Base-by-base conservation (phyloP, 805 yeast species). In the Ogataea methylovora region DNA sequence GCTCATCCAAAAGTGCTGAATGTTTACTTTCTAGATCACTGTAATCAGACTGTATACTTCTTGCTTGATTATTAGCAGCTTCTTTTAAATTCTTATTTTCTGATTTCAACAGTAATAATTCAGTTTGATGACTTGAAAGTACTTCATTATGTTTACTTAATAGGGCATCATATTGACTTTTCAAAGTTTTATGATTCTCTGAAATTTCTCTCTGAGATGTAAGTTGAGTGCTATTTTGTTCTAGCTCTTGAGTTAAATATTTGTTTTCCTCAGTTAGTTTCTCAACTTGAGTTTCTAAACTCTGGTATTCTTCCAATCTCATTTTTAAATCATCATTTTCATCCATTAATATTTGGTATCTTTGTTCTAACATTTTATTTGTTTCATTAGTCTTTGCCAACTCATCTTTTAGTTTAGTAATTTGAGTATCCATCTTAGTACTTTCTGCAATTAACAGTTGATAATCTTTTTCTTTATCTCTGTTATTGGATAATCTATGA, bases 341-440 rank as follows among this genome's bases (percentile, higher is more conserved):
- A 29, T 41, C 40, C 4, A 41, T 19, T 7, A 10, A 13, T 4
- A 14, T 15, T 7, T 24, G 32, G 29, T 27, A n/a, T 5, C 19
- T 27, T 1, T 14, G 13, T 29, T 30, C 29, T 18, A 45, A 33
- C 4, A 30, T 30, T 15, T 29, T 24, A 14, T 44, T 42, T 19
- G 40, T 37, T 14, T 33, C 36, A 9, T 42, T 34, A n/a, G 42
- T 30, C 3, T 33, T 29, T 11, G 36, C 30, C 15, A 51, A 19
- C 16, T 52, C 47, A 16, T 46, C 41, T 39, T 67, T 68, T 17
- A 67, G 51, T 9, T 52, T 50, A 3, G 69, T 56, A 17, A 69
- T 67, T 28, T 55, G 54, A 11, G 46, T 42, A 39, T 75, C 79
- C 70, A 71, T 65, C 39, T 70, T 62, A 14, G 69, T 58, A 27